Percentiles rank a stretch among this genome's conserved stretches.
Conservation (phyloP, 352 stramenopile genomes). For the Lagenidium sp. region DNA sequence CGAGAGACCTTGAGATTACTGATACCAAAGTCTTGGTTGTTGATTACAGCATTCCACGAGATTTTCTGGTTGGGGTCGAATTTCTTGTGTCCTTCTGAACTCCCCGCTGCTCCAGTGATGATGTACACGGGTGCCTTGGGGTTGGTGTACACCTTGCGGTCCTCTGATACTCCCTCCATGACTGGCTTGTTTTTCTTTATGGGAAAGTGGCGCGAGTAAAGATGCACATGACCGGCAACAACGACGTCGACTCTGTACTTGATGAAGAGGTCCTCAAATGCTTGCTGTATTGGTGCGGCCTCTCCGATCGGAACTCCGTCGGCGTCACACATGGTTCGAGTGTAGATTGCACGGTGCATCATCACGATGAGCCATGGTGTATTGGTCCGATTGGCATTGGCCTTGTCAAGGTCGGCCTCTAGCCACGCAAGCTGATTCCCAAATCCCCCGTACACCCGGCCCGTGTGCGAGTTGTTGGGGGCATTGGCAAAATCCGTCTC, state of each 20-base stretch:
- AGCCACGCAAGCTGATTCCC: constrained; percentile 40
- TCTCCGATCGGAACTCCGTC: constrained; percentile 23
- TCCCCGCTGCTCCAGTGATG: constrained; percentile 25
- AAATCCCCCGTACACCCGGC: constrained; percentile 15
- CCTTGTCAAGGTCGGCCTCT: constrained; percentile 39
- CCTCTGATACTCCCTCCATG: constrained; percentile 31
- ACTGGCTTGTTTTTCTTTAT: constrained; percentile 22
- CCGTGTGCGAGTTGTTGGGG: constrained; percentile 15
- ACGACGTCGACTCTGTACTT: constrained; percentile 60
- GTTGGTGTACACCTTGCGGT: constrained; percentile 26
- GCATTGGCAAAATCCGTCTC: constrained; percentile 46
- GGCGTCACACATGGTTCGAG: constrained; percentile 13
- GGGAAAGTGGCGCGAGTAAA: constrained; percentile 41
- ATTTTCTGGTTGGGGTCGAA: constrained; percentile 12
- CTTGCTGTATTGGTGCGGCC: constrained; percentile 20
- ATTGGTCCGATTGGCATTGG: constrained; percentile 25
- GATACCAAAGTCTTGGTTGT: constrained; percentile 11
- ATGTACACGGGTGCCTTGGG: constrained; percentile 42
- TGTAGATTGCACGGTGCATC: constrained; percentile 52
- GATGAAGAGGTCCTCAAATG: constrained; percentile 50
- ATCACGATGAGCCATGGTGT: constrained; percentile 44
- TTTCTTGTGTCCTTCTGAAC: constrained; percentile 19
- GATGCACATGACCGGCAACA: constrained; percentile 33
- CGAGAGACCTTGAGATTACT: constrained; percentile 10
- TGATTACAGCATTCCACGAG: constrained; percentile 16